Conservation (phyloP, 2,329 filamentous ascomycete genomes). For the Hysterium pulicare region DNA sequence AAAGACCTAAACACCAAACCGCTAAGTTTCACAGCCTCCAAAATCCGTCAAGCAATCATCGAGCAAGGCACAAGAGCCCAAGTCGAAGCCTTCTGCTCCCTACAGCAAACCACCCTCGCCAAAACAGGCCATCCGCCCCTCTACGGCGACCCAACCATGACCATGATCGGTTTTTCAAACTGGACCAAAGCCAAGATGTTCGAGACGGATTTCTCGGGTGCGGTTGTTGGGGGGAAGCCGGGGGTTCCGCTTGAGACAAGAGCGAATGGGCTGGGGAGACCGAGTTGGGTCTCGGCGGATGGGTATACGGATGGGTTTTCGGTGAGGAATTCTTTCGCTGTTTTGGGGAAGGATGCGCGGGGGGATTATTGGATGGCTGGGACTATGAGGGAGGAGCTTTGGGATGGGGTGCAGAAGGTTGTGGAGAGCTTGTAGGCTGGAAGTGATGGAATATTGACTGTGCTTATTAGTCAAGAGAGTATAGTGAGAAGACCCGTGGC, state of each 20-base stretch:
- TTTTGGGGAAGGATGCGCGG: constrained; percentile 28
- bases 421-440: too few species aligned
- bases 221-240: constrained; percentile 10
- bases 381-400: neutral
- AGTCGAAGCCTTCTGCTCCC: constrained; percentile 18
- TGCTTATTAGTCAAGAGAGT: too few species aligned
- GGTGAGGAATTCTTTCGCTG: constrained; percentile 1
- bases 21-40: constrained; percentile 9
- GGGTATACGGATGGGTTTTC: neutral
- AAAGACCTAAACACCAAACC: constrained; percentile 5
- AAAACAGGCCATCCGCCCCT: constrained; percentile 22
- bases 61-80: constrained; percentile 17
- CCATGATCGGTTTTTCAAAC: constrained; percentile 39
- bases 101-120: constrained; percentile 6
- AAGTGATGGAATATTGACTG: too few species aligned
- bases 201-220: constrained; percentile 35
- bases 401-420: neutral
- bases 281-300: constrained; percentile 13
- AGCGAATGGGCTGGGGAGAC: constrained; percentile 6
- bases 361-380: constrained; percentile 32
- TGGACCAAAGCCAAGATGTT: constrained; percentile 39
- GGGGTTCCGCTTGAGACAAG: neutral
- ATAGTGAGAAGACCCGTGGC: too few species aligned
- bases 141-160: constrained; percentile 27
- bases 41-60: constrained; percentile 12